Percentiles rank a stretch among this genome's conserved stretches.
Evolutionary conservation across 83 land plant genomes (phyloP).

Genomic region (Diphasiastrum complanatum): DNA sequence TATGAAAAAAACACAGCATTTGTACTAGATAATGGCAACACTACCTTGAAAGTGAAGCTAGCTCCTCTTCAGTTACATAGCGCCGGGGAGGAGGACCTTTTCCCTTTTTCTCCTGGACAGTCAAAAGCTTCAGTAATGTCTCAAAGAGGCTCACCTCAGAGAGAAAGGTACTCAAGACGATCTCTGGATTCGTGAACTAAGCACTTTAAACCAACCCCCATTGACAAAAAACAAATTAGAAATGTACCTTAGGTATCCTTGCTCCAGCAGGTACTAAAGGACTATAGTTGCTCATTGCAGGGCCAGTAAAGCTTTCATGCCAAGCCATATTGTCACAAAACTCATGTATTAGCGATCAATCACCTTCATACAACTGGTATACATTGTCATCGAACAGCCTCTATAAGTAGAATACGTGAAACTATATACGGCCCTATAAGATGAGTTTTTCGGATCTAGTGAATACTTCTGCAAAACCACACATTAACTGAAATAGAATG

Average conservation of each 20-base stretch:
- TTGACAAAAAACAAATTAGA: background rate
- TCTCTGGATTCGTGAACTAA: background rate
- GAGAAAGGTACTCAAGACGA: background rate
- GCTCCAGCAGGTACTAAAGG: background rate
- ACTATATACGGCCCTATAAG: too few species aligned
- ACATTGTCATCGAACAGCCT: too few species aligned
- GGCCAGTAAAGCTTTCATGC: too few species aligned
- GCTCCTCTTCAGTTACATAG: slow-evolving; percentile 58
- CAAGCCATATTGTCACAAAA: too few species aligned
- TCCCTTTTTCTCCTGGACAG: slow-evolving; percentile 62
- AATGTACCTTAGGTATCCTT: too few species aligned
- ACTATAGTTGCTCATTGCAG: too few species aligned
- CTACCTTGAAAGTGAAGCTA: slow-evolving; percentile 81
- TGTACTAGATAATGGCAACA: slow-evolving; percentile 13
- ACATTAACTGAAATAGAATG: too few species aligned
- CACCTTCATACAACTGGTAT: too few species aligned
- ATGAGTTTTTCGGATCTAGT: too few species aligned
- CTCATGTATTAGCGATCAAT: too few species aligned
- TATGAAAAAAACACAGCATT: background rate
- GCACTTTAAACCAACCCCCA: background rate
- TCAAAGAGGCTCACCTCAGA: background rate
- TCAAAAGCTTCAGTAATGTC: background rate
- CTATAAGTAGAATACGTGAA: too few species aligned
- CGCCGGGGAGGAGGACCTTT: slow-evolving; percentile 63
- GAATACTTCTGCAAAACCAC: too few species aligned